Evolutionary conservation across 805 yeast genomes (phyloP), one percentile per base, ranked within the genome.

Genomic region (Candida coquimbonensis): DNA sequence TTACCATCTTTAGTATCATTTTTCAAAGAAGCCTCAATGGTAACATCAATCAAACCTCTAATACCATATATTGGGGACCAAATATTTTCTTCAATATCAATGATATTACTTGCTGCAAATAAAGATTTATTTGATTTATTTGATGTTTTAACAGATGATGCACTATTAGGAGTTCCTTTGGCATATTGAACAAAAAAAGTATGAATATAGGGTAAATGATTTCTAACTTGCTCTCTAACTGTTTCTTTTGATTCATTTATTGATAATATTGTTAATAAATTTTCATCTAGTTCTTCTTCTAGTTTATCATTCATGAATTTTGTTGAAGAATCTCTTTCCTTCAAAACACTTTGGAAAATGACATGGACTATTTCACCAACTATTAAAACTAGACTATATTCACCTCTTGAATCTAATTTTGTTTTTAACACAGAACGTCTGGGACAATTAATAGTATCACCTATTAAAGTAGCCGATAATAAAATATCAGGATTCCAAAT

Each of bases 21-120:
- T 38, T 67, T 66, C 9, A 74, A 59, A 25, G 67, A 62, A 0
- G 85, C 83, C 53, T 83, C 84, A 2, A 88, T 73, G 0, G 96
- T 88, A 3, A 83, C 96, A 66, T 93, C 99, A 16, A 90, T 79
- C 54, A 83, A 78, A 0, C 99, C 99, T 53, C 87, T 78, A 9
- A 93, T 64, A 0, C 99, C 99, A 66, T 76, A 89, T 59, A 78
- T 74, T 0, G 97, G 96, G 0, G 97, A 87, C 88, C 95, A 81
- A 13, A 93, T 82, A 54, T 81, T 85, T 56, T 93, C 97, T 63
- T 93, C 99, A 9, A 87, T 78, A 57, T 87, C 96, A 32, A 87
- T 67, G 9, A 89, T 75, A 47, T 82, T 80, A 14, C 77, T 69
- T 0, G 85, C 79, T 0, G 82, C 69, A 37, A 81, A 68, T 11